A percentile compares a stretch with the other conserved stretches of the same genome.
Conservation (phyloP, 2,329 filamentous ascomycete species). For the Penicillium sp. region DNA sequence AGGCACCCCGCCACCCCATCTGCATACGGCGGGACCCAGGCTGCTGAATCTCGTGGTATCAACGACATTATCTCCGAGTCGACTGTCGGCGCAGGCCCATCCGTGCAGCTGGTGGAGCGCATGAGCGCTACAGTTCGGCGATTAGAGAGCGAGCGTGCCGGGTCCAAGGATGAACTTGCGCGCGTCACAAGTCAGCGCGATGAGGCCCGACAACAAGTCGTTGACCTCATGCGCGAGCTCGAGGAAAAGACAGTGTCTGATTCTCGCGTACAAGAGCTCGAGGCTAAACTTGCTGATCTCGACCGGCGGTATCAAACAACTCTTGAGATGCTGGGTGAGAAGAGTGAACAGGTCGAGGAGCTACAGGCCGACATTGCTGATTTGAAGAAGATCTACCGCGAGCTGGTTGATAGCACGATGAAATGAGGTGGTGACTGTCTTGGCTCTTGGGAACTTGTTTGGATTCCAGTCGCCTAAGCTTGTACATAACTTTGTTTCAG, state of each 20-base stretch:
- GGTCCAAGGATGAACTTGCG: conserved; percentile 76
- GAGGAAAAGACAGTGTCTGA: conserved; percentile 63
- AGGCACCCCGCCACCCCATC: conserved; percentile 35
- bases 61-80: conserved; percentile 86
- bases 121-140: conserved; percentile 92
- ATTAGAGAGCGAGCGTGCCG: conserved; percentile 85
- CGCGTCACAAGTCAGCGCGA: conserved; percentile 81
- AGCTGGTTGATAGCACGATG: conserved; percentile 79
- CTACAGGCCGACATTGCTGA: conserved; percentile 81
- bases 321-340: conserved; percentile 91
- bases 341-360: conserved; percentile 92
- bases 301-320: conserved; percentile 81
- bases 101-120: conserved; percentile 88
- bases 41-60: conserved; percentile 52
- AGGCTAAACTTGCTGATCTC: conserved; percentile 63
- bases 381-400: conserved; percentile 92
- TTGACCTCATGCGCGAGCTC: conserved; percentile 78
- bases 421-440: conserved; percentile 42
- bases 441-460: background rate
- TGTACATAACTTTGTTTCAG: background rate
- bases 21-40: conserved; percentile 35
- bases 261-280: conserved; percentile 58
- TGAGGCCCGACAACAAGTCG: conserved; percentile 87
- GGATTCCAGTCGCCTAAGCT: background rate
- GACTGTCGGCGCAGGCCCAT: conserved; percentile 83